Base-by-base conservation (phyloP, 1,284 basidiomycete genomes). In the Peniophora sp. region DNA sequence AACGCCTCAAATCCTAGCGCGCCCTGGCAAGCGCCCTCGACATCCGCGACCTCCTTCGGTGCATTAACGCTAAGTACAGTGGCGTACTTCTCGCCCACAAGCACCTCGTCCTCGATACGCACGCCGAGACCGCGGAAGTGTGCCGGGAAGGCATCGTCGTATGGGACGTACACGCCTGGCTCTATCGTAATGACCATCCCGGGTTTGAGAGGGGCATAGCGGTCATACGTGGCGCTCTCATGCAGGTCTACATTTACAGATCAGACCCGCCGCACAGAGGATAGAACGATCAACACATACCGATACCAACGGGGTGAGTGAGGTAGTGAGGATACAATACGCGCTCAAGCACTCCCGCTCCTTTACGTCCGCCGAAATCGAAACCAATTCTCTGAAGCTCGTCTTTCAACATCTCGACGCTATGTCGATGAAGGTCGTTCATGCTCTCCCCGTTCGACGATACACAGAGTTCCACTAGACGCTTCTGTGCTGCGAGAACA, bases 181-280 rank as follows among this genome's bases (percentile, higher is more conserved):
- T 91, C 89, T 52, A 91, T 80, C 3, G 92, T 96, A 45, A 97
- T 80, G 6, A 96, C 90, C 80, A 92, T 95, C 1, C 92, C 92
- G 9, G 74, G 74, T 57, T 81, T 76, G 49, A 94, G 64, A 72
- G 60, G 57, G 14, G 60, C 68, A 49, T 64, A 60, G 27, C 71
- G 72, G 53, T 81, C 74, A 53, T 78, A 69, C 56, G 78, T 63
- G 9, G 65, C 71, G 5, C 89, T 81, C 63, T 91, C 91, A 58
- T 94, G 91, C 39, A 93, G 69, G 69, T 94, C 91, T 89, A 63
- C 27, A 12, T 5, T 20, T n/a, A 36, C 34, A 36, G 38, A 41
- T 41, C 38, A 41, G 5, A 5, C 5, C 5, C 38, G n/a, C 54
- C 55, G 20, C 52, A 43, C 54, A 49, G 25, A 46, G 27, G 44